Percentiles rank a stretch among this genome's conserved stretches.
phyloP scores from a whole-genome alignment of 257 asterid genomes.

The Lycium ferocissimum region DNA sequence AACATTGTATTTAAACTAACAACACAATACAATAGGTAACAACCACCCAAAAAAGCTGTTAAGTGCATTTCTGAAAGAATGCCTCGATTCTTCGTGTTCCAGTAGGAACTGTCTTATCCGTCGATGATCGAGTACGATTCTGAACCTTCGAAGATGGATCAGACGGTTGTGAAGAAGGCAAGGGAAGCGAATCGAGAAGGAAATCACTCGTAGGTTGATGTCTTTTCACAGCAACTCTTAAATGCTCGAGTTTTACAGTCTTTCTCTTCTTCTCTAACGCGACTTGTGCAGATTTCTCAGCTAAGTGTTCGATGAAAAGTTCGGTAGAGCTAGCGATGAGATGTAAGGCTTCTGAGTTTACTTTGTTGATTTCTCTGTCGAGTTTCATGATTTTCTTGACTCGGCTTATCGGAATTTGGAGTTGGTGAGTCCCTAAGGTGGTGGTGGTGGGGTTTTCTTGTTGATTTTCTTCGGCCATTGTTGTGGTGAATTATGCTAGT shows the following conservation, averaged over 20 bases:
- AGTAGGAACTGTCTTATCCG: constrained; percentile 54
- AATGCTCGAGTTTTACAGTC: constrained; percentile 60
- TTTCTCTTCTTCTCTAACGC: constrained; percentile 77
- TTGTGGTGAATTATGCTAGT: background rate
- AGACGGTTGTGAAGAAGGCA: constrained; percentile 58
- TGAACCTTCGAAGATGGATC: constrained; percentile 44
- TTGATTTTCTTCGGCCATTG: constrained; percentile 53
- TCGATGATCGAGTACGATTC: constrained; percentile 38
- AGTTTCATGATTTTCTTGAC: constrained; percentile 80
- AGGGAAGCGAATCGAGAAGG: constrained; percentile 79
- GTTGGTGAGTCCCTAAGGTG: constrained; percentile 45
- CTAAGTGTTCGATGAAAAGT: constrained; percentile 76
- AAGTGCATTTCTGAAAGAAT: constrained; percentile 64
- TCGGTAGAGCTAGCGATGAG: constrained; percentile 76
- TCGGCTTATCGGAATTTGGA: constrained; percentile 68
- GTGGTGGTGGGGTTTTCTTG: constrained; percentile 42
- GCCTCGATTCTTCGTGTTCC: constrained; percentile 76
- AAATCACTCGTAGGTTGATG: constrained; percentile 87
- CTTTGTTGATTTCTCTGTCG: constrained; percentile 76
- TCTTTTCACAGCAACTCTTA: constrained; percentile 70
- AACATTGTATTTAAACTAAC: no score
- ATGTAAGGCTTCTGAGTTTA: constrained; percentile 77
- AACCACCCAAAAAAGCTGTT: no score
- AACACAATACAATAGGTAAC: no score
- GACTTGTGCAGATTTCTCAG: constrained; percentile 77